phyloP scores from a whole-genome alignment of 1,284 basidiomycete species.

The Pyrrhoderma noxium region DNA sequence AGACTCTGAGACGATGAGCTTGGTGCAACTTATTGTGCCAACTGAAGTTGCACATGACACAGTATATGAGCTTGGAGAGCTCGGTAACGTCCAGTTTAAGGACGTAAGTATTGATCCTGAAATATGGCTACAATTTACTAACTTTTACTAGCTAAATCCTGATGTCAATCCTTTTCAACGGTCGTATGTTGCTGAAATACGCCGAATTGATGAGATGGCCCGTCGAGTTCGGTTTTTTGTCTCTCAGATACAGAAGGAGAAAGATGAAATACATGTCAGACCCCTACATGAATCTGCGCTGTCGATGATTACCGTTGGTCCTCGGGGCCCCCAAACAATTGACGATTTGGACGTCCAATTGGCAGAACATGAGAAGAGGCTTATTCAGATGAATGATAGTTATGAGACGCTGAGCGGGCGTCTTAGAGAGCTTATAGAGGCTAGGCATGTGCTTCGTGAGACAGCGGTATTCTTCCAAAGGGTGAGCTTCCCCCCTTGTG shows the following conservation, averaged over 20 bases:
- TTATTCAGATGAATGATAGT: slow-evolving; percentile 90
- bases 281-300: slow-evolving; percentile 71
- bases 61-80: slow-evolving; percentile 90
- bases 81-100: slow-evolving; percentile 96
- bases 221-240: slow-evolving; percentile 89
- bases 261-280: slow-evolving; percentile 73
- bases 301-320: slow-evolving; percentile 79
- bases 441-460: slow-evolving; percentile 87
- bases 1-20: slow-evolving; percentile 96
- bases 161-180: slow-evolving; percentile 97
- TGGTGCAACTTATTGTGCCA: slow-evolving; percentile 97
- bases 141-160: slow-evolving; percentile 72
- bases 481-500: slow-evolving; percentile 35
- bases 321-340: slow-evolving; percentile 86
- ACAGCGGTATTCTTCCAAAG: slow-evolving; percentile 95
- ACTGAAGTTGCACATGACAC: slow-evolving; percentile 97
- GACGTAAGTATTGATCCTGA: slow-evolving; percentile 56
- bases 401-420: slow-evolving; percentile 88
- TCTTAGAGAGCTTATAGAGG: slow-evolving; percentile 86
- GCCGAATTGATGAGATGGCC: slow-evolving; percentile 92
- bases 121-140: slow-evolving; percentile 12
- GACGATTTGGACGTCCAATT: slow-evolving; percentile 91
- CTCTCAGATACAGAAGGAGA: slow-evolving; percentile 81
- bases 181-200: slow-evolving; percentile 93
- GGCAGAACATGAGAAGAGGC: slow-evolving; percentile 79